Evolutionary conservation across 352 stramenopile species (phyloP).

Genomic region (Pythium coloratum): DNA sequence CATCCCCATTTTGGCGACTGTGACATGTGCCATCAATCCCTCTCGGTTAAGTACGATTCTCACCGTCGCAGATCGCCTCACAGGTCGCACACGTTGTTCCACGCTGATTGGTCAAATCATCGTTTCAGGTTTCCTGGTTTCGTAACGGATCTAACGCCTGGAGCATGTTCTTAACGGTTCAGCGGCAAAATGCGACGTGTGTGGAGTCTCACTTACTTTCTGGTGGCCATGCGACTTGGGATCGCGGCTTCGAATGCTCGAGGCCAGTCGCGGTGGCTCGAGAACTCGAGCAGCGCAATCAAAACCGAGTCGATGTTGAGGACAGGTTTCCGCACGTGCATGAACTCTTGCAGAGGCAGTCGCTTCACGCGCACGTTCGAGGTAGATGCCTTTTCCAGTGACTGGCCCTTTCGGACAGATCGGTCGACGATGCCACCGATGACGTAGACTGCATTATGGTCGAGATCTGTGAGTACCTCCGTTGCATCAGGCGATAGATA

Average conservation of each 20-base stretch:
- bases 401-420: constrained; percentile 67
- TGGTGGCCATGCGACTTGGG: constrained; percentile 50
- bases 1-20: constrained; percentile 10
- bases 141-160: neutral
- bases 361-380: constrained; percentile 38
- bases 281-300: constrained; percentile 68
- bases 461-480: constrained; percentile 53
- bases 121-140: neutral
- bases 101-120: constrained; percentile 21
- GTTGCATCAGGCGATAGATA: constrained; percentile 86
- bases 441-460: constrained; percentile 63
- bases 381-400: constrained; percentile 33
- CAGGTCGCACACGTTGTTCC: constrained; percentile 21
- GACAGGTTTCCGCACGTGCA: constrained; percentile 58
- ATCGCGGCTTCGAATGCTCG: constrained; percentile 58
- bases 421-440: constrained; percentile 86
- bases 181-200: neutral
- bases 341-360: constrained; percentile 67
- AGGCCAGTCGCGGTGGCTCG: constrained; percentile 66
- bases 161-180: neutral
- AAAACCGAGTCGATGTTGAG: constrained; percentile 83
- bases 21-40: constrained; percentile 33
- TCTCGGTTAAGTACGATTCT: constrained; percentile 27
- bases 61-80: constrained; percentile 29
- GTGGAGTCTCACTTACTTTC: constrained; percentile 3